Evolutionary conservation across 164 flowering plant genomes (phyloP), one percentile per base, ranked within the genome.

Genomic region (Warburgia ugandensis): DNA sequence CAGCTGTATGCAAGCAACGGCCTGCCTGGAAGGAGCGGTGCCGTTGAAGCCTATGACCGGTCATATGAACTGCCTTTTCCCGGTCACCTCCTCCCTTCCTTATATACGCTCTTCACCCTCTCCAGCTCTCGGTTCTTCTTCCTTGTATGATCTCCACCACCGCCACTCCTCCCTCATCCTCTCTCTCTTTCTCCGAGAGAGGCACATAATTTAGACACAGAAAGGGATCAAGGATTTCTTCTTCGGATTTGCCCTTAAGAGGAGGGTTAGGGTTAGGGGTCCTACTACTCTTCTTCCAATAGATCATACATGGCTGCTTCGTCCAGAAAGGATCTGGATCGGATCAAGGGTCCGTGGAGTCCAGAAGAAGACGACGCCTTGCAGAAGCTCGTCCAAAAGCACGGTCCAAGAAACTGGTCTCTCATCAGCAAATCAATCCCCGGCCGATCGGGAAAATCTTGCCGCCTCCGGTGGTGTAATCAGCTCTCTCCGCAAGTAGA

Each of bases 271-370:
- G n/a, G n/a, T n/a, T n/a, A n/a, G n/a, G n/a, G n/a, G n/a, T n/a
- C n/a, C n/a, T n/a, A n/a, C n/a, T n/a, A n/a, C n/a, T n/a, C n/a
- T n/a, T n/a, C n/a, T n/a, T n/a, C n/a, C n/a, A n/a, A n/a, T n/a
- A n/a, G n/a, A n/a, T n/a, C n/a, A n/a, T n/a, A n/a, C 22, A 4
- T 6, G 37, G 37, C 25, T 33, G 1, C 21, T 3, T 20, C 37
- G 29, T 2, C 27, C 2, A 29, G 64, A 54, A 71, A 56, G 36
- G 92, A 77, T 35, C 14, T 63, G 64, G 94, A 88, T 64, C 81
- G 97, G 74, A 81, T 90, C 54, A 90, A 83, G 56, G 97, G 97
- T 0, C 97, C 97, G 32, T 90, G 97, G 97, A 86, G 94, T 35
- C 91, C 96, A 1, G 91, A 88, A 48, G 96, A 88, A 55, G 96